A percentile compares a stretch with the other conserved stretches of the same genome.
These are phyloP conservation scores for Dispira parvispora DNA, from an alignment of 192 early-diverging fungal species.

Conservation along the genomic window DNA sequence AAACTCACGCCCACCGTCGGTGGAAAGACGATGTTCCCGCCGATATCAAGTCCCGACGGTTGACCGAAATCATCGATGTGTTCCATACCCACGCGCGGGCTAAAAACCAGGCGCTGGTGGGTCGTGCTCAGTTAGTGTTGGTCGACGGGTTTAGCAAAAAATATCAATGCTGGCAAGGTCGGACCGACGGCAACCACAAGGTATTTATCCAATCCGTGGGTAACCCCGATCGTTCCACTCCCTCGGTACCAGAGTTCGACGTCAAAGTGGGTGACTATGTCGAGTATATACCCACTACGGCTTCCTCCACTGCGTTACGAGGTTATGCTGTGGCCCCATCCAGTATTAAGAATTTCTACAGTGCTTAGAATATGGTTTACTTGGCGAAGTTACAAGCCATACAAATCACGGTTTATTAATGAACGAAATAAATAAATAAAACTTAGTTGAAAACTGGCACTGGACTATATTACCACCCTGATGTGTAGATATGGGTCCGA, in stretches of 20 bases:
- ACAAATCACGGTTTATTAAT: too few relatives aligned
- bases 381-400: too few relatives aligned
- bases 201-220: conserved; percentile 32
- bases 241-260: conserved; percentile 2
- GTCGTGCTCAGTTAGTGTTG: conserved; percentile 32
- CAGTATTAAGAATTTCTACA: conserved; percentile 1
- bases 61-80: conserved; percentile 45
- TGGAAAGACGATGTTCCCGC: conserved; percentile 47
- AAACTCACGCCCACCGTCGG: conserved; percentile 52
- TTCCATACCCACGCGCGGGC: conserved; percentile 38
- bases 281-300: conserved; percentile 17
- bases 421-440: too few relatives aligned
- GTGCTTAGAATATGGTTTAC: too few relatives aligned
- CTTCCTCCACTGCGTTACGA: conserved; percentile 21
- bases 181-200: conserved; percentile 51
- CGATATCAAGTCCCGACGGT: conserved; percentile 37
- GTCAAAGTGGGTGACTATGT: conserved; percentile 23
- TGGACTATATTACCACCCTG: too few relatives aligned
- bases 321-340: conserved; percentile 22
- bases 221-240: conserved; percentile 11
- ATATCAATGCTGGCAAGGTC: conserved; percentile 30
- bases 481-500: too few relatives aligned
- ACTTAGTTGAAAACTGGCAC: too few relatives aligned
- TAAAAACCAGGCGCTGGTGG: conserved; percentile 33
- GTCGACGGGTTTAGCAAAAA: conserved; percentile 30